Evolutionary conservation across 1,139 yeast genomes (phyloP).

Genomic region (Scheffersomyces quercinus): DNA sequence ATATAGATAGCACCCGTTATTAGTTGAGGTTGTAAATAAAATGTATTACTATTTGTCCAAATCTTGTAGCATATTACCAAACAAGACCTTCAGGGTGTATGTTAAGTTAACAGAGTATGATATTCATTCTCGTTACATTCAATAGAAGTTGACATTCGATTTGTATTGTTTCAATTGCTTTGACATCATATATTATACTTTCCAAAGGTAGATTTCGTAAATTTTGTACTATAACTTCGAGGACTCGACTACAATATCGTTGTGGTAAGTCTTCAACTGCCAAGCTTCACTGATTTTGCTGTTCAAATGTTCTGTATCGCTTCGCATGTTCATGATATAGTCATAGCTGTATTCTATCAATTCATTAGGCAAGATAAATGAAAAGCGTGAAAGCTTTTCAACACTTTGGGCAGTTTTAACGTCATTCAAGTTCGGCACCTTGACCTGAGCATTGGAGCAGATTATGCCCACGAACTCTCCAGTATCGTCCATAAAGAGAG

Average conservation of each 20-base stretch:
- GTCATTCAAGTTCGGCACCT: slow-evolving; percentile 14
- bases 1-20: background rate
- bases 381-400: slow-evolving; percentile 14
- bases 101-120: too few relatives aligned
- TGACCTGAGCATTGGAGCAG: slow-evolving; percentile 60
- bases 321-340: background rate
- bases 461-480: slow-evolving; percentile 53
- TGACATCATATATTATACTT: too few relatives aligned
- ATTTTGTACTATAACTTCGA: slow-evolving; percentile 10
- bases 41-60: too few relatives aligned
- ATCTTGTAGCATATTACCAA: too few relatives aligned
- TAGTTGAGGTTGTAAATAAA: too few relatives aligned
- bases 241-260: slow-evolving; percentile 11
- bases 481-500: slow-evolving; percentile 39
- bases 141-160: too few relatives aligned
- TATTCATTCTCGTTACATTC: too few relatives aligned
- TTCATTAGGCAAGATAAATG: slow-evolving; percentile 14
- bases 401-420: slow-evolving; percentile 3
- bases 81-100: too few relatives aligned
- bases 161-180: too few relatives aligned
- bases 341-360: slow-evolving; percentile 13
- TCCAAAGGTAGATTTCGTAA: too few relatives aligned
- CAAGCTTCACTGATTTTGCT: slow-evolving; percentile 12
- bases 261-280: slow-evolving; percentile 14
- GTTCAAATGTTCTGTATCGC: slow-evolving; percentile 2